phyloP scores from a whole-genome alignment of 2,329 filamentous ascomycete genomes.

The Colletotrichum kahawae region DNA sequence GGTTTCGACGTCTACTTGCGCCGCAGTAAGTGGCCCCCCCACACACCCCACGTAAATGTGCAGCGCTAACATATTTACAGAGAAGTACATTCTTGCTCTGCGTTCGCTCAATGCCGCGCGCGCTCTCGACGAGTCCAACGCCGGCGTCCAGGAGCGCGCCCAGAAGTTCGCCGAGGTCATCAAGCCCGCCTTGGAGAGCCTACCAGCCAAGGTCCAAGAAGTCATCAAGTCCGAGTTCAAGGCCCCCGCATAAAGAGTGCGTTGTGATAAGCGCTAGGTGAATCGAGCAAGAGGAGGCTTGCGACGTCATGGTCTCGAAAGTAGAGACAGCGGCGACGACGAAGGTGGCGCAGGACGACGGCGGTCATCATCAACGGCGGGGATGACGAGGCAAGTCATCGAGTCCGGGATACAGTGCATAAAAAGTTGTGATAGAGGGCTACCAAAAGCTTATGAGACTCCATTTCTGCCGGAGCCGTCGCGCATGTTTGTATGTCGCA shows the following conservation, averaged over 20 bases:
- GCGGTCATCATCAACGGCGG: constrained; percentile 35
- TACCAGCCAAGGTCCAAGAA: constrained; percentile 69
- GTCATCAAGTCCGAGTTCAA: constrained; percentile 73
- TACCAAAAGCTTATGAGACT: constrained; percentile 19
- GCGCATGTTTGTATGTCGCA: neutral
- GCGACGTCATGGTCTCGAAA: neutral
- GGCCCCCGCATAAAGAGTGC: neutral
- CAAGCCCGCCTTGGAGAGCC: constrained; percentile 59
- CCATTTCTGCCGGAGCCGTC: neutral
- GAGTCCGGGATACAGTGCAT: constrained; percentile 9
- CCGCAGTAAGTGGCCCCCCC: constrained; percentile 66
- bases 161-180: constrained; percentile 71
- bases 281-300: neutral
- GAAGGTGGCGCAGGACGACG: neutral
- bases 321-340: neutral
- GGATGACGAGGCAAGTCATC: constrained; percentile 48
- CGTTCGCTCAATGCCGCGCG: constrained; percentile 81
- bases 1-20: constrained; percentile 92
- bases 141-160: constrained; percentile 77
- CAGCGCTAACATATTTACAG: constrained; percentile 50
- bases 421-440: constrained; percentile 20
- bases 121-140: constrained; percentile 70
- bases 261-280: neutral
- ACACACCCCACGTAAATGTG: neutral
- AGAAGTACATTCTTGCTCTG: constrained; percentile 86